Conservation (phyloP, 139 green algal genomes). For the Closterium sp. region DNA sequence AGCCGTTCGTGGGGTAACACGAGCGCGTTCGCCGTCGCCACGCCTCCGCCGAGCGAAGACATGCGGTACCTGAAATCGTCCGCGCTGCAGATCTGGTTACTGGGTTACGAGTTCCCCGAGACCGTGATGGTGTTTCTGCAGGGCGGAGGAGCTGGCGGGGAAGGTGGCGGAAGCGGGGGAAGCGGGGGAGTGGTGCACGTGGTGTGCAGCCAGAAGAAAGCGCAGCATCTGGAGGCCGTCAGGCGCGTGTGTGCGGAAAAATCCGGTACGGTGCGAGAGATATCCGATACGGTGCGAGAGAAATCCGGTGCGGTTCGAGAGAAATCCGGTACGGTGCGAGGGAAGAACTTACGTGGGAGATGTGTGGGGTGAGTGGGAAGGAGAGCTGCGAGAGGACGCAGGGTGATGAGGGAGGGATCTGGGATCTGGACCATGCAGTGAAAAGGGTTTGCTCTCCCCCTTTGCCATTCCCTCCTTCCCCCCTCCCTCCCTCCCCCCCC, state of each 20-base stretch:
- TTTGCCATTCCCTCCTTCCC: no score
- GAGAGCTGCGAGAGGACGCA: no score
- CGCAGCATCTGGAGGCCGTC: conserved; percentile 11
- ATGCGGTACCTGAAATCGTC: conserved; percentile 89
- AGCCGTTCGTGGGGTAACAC: conserved; percentile 15
- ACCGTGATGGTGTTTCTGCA: conserved; percentile 77
- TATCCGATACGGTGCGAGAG: no score
- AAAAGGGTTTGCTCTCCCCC: no score
- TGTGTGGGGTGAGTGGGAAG: no score
- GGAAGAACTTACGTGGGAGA: no score
- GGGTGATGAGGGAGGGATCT: no score
- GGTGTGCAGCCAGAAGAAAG: conserved; percentile 85
- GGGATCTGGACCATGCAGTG: no score
- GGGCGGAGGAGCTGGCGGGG: conserved; percentile 23
- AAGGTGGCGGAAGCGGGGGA: conserved; percentile 11
- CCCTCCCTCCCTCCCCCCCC: no score
- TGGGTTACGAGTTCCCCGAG: conserved; percentile 85
- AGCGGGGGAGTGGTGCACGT: conserved; percentile 56
- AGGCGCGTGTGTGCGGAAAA: neutral
- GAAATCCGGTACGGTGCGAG: no score
- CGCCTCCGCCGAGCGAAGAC: conserved; percentile 60
- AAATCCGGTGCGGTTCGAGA: neutral
- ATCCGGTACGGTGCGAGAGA: neutral
- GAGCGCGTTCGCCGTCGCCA: conserved; percentile 57
- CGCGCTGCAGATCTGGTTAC: conserved; percentile 88